phyloP scores from a whole-genome alignment of 441 rosid genomes.

The Mallotus repandus region DNA sequence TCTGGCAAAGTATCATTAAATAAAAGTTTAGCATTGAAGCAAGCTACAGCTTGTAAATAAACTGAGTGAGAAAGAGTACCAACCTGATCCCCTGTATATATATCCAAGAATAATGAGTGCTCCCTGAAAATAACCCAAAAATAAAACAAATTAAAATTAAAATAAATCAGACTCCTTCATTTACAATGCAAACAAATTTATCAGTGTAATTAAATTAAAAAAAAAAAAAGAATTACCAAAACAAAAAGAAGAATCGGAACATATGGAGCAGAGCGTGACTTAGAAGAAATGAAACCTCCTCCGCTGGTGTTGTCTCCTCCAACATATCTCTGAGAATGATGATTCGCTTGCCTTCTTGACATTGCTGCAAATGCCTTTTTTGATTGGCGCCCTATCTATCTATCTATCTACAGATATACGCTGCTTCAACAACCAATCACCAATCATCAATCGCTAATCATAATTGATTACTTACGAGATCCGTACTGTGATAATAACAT shows the following conservation, averaged over 20 bases:
- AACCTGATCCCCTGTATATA: conserved; percentile 47
- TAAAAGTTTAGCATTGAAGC: too few species aligned
- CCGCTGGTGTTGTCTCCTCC: conserved; percentile 13
- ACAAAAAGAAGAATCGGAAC: conserved; percentile 35
- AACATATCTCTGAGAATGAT: conserved; percentile 37
- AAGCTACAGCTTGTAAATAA: too few species aligned
- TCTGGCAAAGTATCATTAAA: too few species aligned
- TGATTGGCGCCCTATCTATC: too few species aligned
- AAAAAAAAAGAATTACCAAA: conserved; percentile 25
- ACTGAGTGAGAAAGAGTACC: background rate
- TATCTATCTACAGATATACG: background rate
- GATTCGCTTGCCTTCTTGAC: conserved; percentile 43
- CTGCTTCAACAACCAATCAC: background rate
- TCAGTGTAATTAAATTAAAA: background rate
- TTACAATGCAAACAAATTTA: background rate
- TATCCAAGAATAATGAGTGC: conserved; percentile 36
- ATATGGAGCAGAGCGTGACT: conserved; percentile 37
- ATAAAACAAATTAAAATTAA: background rate
- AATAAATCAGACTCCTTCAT: background rate
- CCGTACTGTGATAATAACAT: too few species aligned
- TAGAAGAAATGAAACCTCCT: conserved; percentile 10
- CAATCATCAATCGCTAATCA: background rate
- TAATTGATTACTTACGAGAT: too few species aligned
- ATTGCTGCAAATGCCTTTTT: conserved; percentile 15
- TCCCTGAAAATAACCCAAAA: conserved; percentile 32